These are phyloP conservation scores for Babesia divergens DNA, from an alignment of 169 alveolate species.

Conservation along the genomic window DNA sequence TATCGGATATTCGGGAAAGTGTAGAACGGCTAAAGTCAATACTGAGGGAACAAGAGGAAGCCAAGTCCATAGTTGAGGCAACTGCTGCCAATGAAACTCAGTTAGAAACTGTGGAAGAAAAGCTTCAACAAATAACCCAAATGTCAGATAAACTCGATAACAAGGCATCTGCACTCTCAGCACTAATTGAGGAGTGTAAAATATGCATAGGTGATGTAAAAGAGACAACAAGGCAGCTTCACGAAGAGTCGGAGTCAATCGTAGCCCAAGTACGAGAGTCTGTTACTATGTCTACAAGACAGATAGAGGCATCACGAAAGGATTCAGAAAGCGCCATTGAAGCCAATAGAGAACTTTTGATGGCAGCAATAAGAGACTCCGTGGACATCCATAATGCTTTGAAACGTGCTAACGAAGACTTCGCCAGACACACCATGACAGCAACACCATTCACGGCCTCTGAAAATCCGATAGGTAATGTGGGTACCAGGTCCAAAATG, in stretches of 20 bases:
- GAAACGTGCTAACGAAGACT: neutral
- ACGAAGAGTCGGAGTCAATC: neutral
- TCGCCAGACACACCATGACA: too few relatives aligned
- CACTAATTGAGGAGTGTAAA: neutral
- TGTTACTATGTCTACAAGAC: neutral
- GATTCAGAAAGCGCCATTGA: neutral
- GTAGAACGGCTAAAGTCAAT: too few relatives aligned
- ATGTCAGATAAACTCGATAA: neutral
- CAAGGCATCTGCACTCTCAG: neutral
- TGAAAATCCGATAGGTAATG: too few relatives aligned
- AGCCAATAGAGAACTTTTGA: neutral
- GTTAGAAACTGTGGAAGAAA: neutral
- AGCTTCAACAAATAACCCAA: neutral
- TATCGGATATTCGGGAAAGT: neutral
- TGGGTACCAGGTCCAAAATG: too few relatives aligned
- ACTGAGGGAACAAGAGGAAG: too few relatives aligned
- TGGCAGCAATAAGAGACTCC: neutral
- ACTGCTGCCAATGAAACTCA: too few relatives aligned
- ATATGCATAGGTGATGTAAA: neutral
- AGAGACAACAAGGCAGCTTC: neutral
- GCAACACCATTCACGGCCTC: too few relatives aligned
- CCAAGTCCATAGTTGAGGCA: too few relatives aligned
- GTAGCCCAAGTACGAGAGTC: slow-evolving; percentile 2
- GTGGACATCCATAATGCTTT: neutral
- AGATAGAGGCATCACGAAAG: neutral